These are phyloP conservation scores for Syzygium aromaticum DNA, from an alignment of 345 rosid genomes.

Conservation along the genomic window DNA sequence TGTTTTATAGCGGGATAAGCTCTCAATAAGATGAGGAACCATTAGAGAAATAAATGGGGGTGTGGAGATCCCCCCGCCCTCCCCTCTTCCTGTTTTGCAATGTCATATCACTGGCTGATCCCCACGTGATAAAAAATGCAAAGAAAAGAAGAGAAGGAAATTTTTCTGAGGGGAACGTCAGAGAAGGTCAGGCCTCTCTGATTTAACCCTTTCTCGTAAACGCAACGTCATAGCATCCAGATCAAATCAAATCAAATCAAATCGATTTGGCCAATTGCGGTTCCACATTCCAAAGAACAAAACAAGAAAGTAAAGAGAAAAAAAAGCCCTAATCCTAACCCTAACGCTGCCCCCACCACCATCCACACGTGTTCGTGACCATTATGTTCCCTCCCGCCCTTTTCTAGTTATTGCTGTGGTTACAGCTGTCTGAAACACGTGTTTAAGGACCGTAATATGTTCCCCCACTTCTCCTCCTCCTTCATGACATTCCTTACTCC, in stretches of 20 bases:
- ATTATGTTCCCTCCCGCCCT: not conserved
- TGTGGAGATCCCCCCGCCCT: not conserved
- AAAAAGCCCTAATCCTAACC: not conserved
- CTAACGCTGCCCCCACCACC: not conserved
- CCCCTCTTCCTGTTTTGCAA: not conserved
- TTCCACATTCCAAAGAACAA: not conserved
- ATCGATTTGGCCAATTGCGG: not conserved
- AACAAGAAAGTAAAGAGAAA: not conserved
- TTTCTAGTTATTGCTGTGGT: not conserved
- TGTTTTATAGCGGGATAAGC: not conserved
- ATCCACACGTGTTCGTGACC: not conserved
- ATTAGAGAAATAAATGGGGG: not conserved
- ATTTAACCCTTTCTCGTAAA: conserved; percentile 31
- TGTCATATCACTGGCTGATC: conserved; percentile 24
- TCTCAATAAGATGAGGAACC: not conserved
- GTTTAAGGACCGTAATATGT: not conserved
- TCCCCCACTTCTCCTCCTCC: not conserved
- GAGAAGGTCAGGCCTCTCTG: not conserved
- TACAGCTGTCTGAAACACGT: not conserved
- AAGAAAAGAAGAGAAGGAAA: not conserved
- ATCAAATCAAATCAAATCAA: not conserved
- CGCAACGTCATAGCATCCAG: not conserved
- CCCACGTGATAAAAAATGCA: not conserved
- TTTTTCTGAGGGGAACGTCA: not conserved
- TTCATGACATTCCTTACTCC: not conserved